Base-by-base conservation (phyloP, 306 rosid genomes). In the Dryas octopetala region DNA sequence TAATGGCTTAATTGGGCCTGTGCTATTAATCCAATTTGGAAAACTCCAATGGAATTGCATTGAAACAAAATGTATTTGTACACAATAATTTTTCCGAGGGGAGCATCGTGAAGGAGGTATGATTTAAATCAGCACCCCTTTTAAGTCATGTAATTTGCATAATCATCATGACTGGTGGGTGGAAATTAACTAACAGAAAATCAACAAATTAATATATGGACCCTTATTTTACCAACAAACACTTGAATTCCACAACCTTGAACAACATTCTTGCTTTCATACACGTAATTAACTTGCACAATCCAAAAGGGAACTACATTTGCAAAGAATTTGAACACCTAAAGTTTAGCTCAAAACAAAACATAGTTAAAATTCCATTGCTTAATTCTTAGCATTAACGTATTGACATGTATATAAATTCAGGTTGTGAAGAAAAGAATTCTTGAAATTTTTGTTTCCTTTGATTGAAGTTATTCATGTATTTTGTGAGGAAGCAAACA, bases 401-500 rank as follows among this genome's bases (percentile, higher is more conserved):
- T 41, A 16, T 38, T 15, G 17, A 45, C 17, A 16, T 7, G 6
- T 32, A 16, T 7, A 15, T 32, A 43, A 45, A 32, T 32, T 32
- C 2, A 32, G 38, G 38, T 32, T 32, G 38, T 32, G 38, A 32
- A 1, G 2, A 32, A 32, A 32, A 32, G 38, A 53, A 15, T 53
- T 1, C 9, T 14, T 6, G 2, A 62, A 62, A 1, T 38, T 62
- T 38, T 40, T 6, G 23, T 62, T 62, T 38, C 66, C 47, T 62
- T 38, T 13, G 17, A 23, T 14, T 6, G 46, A 32, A 62, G 14
- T 62, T 13, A 3, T 38, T 6, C 23, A 4, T 38, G 49, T 45
- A 51, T 40, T 40, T 41, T 75, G 66, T 41, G 15, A 13, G 16
- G 38, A 64, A 69, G 8, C 60, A 63, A 60, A 59, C 57, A 70